phyloP scores from a whole-genome alignment of 2,329 filamentous ascomycete species.

The Akanthomyces dipterigenus region DNA sequence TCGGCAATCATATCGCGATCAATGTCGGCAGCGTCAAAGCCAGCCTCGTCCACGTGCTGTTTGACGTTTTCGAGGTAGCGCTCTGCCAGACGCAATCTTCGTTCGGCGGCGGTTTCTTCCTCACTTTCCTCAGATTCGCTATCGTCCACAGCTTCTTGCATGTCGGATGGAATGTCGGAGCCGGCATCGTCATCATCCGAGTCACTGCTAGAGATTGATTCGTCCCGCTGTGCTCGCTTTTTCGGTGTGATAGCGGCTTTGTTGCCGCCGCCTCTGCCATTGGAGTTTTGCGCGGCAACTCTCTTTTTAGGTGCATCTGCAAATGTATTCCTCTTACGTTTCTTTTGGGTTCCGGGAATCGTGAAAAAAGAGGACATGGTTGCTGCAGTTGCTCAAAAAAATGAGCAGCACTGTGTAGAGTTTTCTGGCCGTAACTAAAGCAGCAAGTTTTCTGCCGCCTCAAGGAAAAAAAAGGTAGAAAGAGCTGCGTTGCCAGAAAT shows the following conservation, averaged over 20 bases:
- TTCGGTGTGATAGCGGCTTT: constrained; percentile 33
- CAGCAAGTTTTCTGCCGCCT: constrained; percentile 20
- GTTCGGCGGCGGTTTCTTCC: constrained; percentile 82
- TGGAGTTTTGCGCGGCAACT: constrained; percentile 40
- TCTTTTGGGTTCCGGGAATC: constrained; percentile 76
- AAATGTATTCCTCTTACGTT: constrained; percentile 68
- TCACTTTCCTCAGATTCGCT: constrained; percentile 52
- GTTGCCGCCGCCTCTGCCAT: constrained; percentile 19
- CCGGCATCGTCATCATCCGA: constrained; percentile 63
- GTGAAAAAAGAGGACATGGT: constrained; percentile 96
- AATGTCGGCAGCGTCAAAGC: constrained; percentile 91
- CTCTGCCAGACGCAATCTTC: constrained; percentile 79
- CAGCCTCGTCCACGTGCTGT: constrained; percentile 69
- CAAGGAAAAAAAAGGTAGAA: constrained; percentile 34
- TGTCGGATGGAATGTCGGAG: constrained; percentile 32
- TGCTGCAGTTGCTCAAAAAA: constrained; percentile 14
- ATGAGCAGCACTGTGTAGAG: constrained; percentile 15
- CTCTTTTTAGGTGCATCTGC: constrained; percentile 54
- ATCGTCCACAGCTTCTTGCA: constrained; percentile 37
- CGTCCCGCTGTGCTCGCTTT: constrained; percentile 48
- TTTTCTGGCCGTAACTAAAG: constrained; percentile 22
- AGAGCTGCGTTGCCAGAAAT: constrained; percentile 5
- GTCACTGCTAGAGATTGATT: constrained; percentile 84
- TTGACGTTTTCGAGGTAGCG: constrained; percentile 87
- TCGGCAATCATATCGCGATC: constrained; percentile 90